Percentiles rank a stretch among this genome's conserved stretches.
These are phyloP conservation scores for Colletotrichum ledebouriae DNA, from an alignment of 2,329 filamentous ascomycete species.

Conservation along the genomic window DNA sequence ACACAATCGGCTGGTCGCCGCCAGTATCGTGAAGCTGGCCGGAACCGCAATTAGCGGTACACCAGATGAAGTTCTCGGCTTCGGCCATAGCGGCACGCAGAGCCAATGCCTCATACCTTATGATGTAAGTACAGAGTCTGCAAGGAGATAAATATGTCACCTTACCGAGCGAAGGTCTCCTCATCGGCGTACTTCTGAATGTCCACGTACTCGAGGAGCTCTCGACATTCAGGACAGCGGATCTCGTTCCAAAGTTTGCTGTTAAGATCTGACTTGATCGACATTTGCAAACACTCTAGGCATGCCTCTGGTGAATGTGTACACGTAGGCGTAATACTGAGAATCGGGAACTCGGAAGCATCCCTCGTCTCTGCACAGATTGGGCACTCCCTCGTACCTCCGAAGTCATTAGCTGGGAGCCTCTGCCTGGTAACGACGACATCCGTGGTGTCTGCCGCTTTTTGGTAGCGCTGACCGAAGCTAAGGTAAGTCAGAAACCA, in stretches of 20 bases:
- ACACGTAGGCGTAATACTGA: conserved; percentile 52
- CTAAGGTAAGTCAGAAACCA: conserved; percentile 34
- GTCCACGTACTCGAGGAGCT: conserved; percentile 57
- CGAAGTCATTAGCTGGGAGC: conserved; percentile 43
- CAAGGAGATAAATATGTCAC: not conserved
- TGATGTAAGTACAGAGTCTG: not conserved
- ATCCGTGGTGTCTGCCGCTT: conserved; percentile 45
- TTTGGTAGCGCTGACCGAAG: conserved; percentile 54
- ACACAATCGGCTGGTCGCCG: conserved; percentile 55
- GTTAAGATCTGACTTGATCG: conserved; percentile 52
- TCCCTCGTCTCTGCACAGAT: conserved; percentile 54
- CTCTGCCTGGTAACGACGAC: conserved; percentile 51
- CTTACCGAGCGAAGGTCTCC: conserved; percentile 59
- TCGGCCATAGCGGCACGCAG: conserved; percentile 58
- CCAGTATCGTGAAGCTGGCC: conserved; percentile 65
- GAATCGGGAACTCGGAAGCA: conserved; percentile 49
- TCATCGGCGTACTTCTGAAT: conserved; percentile 60
- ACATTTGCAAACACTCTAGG: conserved; percentile 52
- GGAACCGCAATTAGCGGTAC: conserved; percentile 63
- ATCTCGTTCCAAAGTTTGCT: conserved; percentile 60
- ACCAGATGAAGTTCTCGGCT: conserved; percentile 65
- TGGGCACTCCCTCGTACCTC: conserved; percentile 50
- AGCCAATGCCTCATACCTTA: conserved; percentile 59
- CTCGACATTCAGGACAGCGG: conserved; percentile 65
- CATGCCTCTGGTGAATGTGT: conserved; percentile 52